Conservation (phyloP, 768 basidiomycete genomes). For the Suillus bovinus region DNA sequence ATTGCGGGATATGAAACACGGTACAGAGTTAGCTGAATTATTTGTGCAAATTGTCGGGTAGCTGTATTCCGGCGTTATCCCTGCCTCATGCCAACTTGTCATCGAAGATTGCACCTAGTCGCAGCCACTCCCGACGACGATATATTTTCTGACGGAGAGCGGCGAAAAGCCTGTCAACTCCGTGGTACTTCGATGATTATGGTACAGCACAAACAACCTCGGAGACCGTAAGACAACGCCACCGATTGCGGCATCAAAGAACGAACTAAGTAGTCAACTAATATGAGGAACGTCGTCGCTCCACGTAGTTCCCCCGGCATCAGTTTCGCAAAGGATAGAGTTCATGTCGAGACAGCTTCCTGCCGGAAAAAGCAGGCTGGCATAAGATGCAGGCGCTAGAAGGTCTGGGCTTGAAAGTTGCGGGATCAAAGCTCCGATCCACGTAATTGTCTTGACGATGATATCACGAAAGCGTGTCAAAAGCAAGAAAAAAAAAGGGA, state of each 20-base stretch:
- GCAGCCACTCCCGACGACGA: neutral
- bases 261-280: neutral
- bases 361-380: neutral
- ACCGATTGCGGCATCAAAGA: slow-evolving; percentile 1
- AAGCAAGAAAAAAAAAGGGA: neutral
- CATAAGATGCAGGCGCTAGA: neutral
- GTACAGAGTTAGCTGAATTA: neutral
- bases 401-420: neutral
- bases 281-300: neutral
- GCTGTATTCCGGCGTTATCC: neutral
- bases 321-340: neutral
- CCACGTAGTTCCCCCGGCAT: neutral
- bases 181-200: neutral
- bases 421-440: neutral
- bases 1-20: neutral
- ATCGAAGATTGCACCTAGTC: neutral
- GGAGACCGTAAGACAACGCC: slow-evolving; percentile 2
- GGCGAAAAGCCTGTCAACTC: neutral
- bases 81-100: neutral
- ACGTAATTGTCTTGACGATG: neutral
- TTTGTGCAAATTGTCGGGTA: neutral
- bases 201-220: neutral
- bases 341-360: neutral
- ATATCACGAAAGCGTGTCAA: slow-evolving; percentile 1
- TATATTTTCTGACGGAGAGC: neutral